A percentile compares a stretch with the other conserved stretches of the same genome.
phyloP scores from a whole-genome alignment of 176 grass and related monocot species.

The Leersia perrieri region DNA sequence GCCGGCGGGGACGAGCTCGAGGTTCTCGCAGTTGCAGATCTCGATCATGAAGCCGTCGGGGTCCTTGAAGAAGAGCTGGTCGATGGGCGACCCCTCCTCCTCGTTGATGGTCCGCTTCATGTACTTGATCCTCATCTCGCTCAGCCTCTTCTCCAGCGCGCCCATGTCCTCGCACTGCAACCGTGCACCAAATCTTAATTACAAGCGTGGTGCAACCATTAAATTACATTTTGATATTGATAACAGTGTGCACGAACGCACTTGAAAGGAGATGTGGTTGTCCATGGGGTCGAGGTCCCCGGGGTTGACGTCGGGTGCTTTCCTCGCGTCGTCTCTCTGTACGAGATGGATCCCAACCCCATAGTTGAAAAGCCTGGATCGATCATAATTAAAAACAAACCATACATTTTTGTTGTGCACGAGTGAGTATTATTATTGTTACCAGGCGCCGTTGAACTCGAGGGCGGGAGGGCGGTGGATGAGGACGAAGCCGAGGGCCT shows the following conservation, averaged over 20 bases:
- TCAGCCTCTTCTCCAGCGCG: conserved; percentile 57
- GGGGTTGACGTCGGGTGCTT: conserved; percentile 35
- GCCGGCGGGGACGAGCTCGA: conserved; percentile 64
- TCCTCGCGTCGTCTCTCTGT: conserved; percentile 40
- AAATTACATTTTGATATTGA: too few species aligned
- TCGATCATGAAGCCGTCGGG: conserved; percentile 78
- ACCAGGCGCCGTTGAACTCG: conserved; percentile 76
- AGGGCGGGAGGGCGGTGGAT: conserved; percentile 63
- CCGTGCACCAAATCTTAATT: too few species aligned
- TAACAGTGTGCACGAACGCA: neutral
- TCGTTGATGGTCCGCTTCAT: conserved; percentile 71
- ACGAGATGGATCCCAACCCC: conserved; percentile 71
- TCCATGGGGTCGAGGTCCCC: conserved; percentile 64
- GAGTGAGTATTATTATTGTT: neutral
- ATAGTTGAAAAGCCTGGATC: conserved; percentile 72
- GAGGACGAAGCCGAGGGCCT: conserved; percentile 66
- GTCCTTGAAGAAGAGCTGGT: conserved; percentile 84
- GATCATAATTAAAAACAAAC: neutral
- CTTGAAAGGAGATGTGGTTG: conserved; percentile 82
- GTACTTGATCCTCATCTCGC: conserved; percentile 48
- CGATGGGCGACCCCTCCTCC: conserved; percentile 60
- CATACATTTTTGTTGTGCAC: neutral
- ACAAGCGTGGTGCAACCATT: neutral
- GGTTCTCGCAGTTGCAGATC: conserved; percentile 90
- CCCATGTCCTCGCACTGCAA: conserved; percentile 62